Conservation (phyloP, 768 basidiomycete species). For the Candolleomyces aberdarensis region DNA sequence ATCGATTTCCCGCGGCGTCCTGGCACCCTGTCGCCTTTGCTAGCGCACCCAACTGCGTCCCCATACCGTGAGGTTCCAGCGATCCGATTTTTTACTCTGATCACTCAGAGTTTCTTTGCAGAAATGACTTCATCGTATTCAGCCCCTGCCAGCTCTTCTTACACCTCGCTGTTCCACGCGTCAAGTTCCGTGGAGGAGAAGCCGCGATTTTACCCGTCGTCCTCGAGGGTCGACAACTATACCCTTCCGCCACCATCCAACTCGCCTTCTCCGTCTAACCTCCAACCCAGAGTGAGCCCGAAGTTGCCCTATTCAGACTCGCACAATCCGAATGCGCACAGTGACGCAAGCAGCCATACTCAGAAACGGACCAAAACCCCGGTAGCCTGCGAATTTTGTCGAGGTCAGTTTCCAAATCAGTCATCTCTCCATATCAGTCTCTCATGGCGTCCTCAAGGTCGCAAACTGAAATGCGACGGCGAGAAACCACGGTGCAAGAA, state of each 20-base stretch:
- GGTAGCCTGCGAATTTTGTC: constrained; percentile 77
- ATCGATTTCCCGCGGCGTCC: no score
- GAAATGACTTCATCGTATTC: no score
- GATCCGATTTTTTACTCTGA: no score
- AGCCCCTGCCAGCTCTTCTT: no score
- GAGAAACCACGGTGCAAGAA: constrained; percentile 59
- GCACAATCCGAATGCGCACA: constrained; percentile 15
- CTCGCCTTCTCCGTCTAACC: background rate
- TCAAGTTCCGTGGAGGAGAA: no score
- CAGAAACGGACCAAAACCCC: constrained; percentile 44
- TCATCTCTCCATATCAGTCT: constrained; percentile 14
- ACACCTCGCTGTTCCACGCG: no score
- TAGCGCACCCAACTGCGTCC: no score
- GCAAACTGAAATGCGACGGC: constrained; percentile 77
- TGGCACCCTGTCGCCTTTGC: no score
- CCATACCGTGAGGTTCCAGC: no score
- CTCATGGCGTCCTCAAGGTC: constrained; percentile 38
- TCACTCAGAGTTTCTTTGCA: no score
- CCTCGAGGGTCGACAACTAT: background rate
- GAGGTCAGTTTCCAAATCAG: constrained; percentile 42
- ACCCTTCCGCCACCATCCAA: background rate
- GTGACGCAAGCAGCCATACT: constrained; percentile 18
- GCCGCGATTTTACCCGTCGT: background rate
- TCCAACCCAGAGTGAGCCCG: constrained; percentile 9
- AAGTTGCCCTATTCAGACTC: constrained; percentile 13